Evolutionary conservation across 371 early-diverging fungal genomes (phyloP).

Genomic region (Mucor plumbeus): DNA sequence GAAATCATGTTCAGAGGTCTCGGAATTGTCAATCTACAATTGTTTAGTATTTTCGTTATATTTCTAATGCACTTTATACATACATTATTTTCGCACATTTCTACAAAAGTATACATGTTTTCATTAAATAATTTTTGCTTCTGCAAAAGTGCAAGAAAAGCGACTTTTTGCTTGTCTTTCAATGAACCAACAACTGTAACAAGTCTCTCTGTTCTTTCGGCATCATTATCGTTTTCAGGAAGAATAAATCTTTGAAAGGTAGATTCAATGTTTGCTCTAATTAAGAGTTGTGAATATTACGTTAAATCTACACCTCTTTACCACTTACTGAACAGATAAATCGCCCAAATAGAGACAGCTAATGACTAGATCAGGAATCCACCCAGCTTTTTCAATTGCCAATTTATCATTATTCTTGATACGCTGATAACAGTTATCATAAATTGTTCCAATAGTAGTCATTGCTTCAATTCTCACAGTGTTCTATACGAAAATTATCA

Average conservation of each 20-base stretch:
- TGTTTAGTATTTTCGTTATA: background rate
- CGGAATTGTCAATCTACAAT: conserved; percentile 19
- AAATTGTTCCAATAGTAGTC: conserved; percentile 71
- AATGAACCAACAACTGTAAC: conserved; percentile 55
- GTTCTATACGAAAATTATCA: conserved; percentile 32
- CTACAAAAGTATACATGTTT: conserved; percentile 54
- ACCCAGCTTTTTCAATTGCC: conserved; percentile 63
- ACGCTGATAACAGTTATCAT: conserved; percentile 69
- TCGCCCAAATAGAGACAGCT: conserved; percentile 85
- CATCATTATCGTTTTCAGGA: conserved; percentile 53
- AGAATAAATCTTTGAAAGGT: conserved; percentile 41
- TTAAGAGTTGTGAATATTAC: conserved; percentile 3
- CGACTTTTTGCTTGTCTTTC: conserved; percentile 55
- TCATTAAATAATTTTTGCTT: conserved; percentile 57
- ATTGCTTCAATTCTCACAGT: conserved; percentile 78
- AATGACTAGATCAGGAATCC: conserved; percentile 84
- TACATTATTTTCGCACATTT: conserved; percentile 47
- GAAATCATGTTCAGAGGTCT: conserved; percentile 26
- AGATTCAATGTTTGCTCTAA: conserved; percentile 47
- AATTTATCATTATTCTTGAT: conserved; percentile 56
- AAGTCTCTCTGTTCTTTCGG: conserved; percentile 62
- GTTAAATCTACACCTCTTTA: background rate
- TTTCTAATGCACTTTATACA: background rate
- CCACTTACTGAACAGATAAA: conserved; percentile 67
- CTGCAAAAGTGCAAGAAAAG: conserved; percentile 59